A percentile compares a stretch with the other conserved stretches of the same genome.
These are phyloP conservation scores for Cutaneotrichosporon sp. DNA, from an alignment of 1,284 basidiomycete genomes.

Conservation along the genomic window DNA sequence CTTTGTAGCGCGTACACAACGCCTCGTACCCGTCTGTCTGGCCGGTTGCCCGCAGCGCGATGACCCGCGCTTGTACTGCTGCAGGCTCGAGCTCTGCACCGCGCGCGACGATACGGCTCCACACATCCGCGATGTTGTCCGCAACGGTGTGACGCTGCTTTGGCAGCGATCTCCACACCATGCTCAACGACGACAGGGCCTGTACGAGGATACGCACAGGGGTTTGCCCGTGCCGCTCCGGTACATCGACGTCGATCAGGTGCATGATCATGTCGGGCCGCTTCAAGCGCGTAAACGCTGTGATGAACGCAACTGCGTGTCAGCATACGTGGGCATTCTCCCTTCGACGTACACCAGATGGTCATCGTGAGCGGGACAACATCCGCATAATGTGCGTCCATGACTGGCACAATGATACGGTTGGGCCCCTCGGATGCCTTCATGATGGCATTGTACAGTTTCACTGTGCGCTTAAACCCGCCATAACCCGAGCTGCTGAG, in stretches of 20 bases:
- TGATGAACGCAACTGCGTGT: not conserved
- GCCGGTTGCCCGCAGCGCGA: not conserved
- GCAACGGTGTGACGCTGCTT: not conserved
- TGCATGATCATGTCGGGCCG: not conserved
- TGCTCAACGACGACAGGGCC: not conserved
- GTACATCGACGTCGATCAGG: conserved; percentile 11
- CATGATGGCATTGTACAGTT: conserved; percentile 22
- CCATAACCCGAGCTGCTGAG: not conserved
- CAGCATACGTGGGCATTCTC: not conserved
- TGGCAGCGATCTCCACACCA: not conserved
- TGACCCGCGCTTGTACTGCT: not conserved
- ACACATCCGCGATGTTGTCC: not conserved
- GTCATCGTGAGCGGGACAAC: conserved; percentile 16
- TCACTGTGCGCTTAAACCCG: not conserved
- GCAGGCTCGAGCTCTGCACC: not conserved
- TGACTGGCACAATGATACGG: conserved; percentile 10
- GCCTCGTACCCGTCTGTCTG: not conserved
- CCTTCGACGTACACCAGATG: conserved; percentile 22
- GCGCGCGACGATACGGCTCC: not conserved
- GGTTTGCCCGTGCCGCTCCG: conserved; percentile 8
- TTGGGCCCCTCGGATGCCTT: conserved; percentile 19
- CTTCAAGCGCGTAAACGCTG: not conserved
- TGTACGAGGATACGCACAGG: not conserved
- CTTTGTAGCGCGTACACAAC: not conserved
- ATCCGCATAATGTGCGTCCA: conserved; percentile 1